Percentiles rank a stretch among this genome's conserved stretches.
These are phyloP conservation scores for Globisporangium spiculum DNA, from an alignment of 352 stramenopile genomes.

Conservation along the genomic window DNA sequence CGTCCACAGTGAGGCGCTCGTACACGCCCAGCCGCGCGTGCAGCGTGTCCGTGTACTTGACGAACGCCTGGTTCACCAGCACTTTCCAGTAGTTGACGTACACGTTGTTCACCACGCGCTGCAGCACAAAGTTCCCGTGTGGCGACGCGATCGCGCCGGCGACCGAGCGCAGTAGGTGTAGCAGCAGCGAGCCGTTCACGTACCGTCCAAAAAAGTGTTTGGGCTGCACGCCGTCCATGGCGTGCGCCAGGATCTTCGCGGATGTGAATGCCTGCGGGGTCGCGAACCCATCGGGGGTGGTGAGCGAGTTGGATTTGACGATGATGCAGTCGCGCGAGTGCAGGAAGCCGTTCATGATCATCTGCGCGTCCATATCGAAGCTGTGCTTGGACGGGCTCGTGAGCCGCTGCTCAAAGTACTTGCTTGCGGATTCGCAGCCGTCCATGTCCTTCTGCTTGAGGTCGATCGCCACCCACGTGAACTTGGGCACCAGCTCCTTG, in stretches of 20 bases:
- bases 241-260: constrained; percentile 53
- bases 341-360: constrained; percentile 43
- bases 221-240: constrained; percentile 36
- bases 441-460: constrained; percentile 82
- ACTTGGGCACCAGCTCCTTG: constrained; percentile 44
- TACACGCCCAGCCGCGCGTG: constrained; percentile 61
- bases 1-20: constrained; percentile 50
- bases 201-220: constrained; percentile 71
- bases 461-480: constrained; percentile 71
- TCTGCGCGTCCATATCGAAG: constrained; percentile 44
- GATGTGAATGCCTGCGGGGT: constrained; percentile 46
- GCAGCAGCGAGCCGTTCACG: constrained; percentile 48
- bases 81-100: constrained; percentile 59
- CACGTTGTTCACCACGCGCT: constrained; percentile 62
- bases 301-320: constrained; percentile 54
- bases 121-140: constrained; percentile 41
- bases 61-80: constrained; percentile 47
- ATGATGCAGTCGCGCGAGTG: constrained; percentile 52
- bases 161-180: constrained; percentile 52
- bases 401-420: constrained; percentile 73
- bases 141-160: constrained; percentile 31
- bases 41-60: constrained; percentile 59
- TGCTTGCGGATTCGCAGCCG: constrained; percentile 51
- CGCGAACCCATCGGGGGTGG: constrained; percentile 24
- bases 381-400: constrained; percentile 30